phyloP scores from a whole-genome alignment of 2,329 filamentous ascomycete species.

The Diplodia corticola region DNA sequence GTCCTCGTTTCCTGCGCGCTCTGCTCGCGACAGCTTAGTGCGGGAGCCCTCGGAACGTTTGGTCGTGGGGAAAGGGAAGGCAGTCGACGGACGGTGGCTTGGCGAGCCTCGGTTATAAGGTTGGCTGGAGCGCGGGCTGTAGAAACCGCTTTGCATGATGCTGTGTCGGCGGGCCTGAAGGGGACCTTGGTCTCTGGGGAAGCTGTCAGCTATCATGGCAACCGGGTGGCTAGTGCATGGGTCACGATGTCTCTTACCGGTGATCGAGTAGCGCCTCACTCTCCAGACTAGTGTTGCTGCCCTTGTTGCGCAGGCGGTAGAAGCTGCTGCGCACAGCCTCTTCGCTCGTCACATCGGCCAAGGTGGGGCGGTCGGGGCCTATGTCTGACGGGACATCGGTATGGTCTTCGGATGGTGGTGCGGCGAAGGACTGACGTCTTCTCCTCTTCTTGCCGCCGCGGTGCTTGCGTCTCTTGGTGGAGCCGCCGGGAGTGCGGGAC shows the following conservation, averaged over 20 bases:
- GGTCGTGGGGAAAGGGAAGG: constrained; percentile 12
- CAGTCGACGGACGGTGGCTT: constrained; percentile 25
- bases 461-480: constrained; percentile 68
- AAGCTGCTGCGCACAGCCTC: constrained; percentile 49
- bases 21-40: constrained; percentile 25
- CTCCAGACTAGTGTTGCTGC: constrained; percentile 84
- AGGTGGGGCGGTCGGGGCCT: constrained; percentile 39
- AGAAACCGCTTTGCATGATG: constrained; percentile 40
- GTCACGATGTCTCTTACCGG: constrained; percentile 51
- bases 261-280: constrained; percentile 88
- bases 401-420: constrained; percentile 57
- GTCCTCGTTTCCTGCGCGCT: constrained; percentile 53
- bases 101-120: constrained; percentile 25
- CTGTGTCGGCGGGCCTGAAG: constrained; percentile 46
- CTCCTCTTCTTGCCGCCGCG: constrained; percentile 77
- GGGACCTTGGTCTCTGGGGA: constrained; percentile 40
- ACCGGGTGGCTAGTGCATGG: background rate
- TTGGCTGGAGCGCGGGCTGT: constrained; percentile 32
- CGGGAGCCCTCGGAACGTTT: background rate
- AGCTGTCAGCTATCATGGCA: background rate
- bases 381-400: constrained; percentile 50
- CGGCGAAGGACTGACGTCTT: constrained; percentile 78
- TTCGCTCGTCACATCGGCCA: constrained; percentile 40
- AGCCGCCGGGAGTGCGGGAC: constrained; percentile 5
- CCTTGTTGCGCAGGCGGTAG: constrained; percentile 58